These are phyloP conservation scores for Fallopia convolvulus DNA, from an alignment of 148 eudicot species.

Conservation along the genomic window DNA sequence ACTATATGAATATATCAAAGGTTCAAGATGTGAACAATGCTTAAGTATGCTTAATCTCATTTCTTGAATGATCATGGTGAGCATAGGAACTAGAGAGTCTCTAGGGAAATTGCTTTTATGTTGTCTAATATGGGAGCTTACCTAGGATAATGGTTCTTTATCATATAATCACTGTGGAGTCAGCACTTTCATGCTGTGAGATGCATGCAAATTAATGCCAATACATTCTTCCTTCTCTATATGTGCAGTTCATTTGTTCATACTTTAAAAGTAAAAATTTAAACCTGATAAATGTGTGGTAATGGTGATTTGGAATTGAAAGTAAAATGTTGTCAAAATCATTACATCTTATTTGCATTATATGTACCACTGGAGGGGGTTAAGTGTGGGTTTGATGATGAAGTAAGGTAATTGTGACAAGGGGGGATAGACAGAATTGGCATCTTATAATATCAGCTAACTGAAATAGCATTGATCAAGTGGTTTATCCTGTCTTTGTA, in stretches of 20 bases:
- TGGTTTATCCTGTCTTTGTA: not conserved
- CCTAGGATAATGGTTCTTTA: no score
- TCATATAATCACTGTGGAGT: no score
- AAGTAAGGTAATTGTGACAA: not conserved
- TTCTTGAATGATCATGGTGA: not conserved
- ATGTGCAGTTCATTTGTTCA: not conserved
- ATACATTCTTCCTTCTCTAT: not conserved
- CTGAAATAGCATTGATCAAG: not conserved
- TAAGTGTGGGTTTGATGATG: not conserved
- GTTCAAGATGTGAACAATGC: not conserved
- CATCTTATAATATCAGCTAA: not conserved
- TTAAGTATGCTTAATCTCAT: not conserved
- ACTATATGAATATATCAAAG: no score
- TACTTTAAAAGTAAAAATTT: not conserved
- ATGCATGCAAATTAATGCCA: not conserved
- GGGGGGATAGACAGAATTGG: not conserved
- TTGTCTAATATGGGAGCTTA: no score
- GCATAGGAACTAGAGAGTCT: not conserved
- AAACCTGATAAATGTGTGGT: not conserved
- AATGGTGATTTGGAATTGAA: no score
- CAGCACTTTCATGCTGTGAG: not conserved
- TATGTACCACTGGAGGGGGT: not conserved
- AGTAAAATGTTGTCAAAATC: no score
- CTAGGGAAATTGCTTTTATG: no score
- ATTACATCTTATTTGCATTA: no score